Percentiles rank a stretch among this genome's conserved stretches.
phyloP scores from a whole-genome alignment of 805 yeast genomes.

The Hanseniaspora hatyaiensis region DNA sequence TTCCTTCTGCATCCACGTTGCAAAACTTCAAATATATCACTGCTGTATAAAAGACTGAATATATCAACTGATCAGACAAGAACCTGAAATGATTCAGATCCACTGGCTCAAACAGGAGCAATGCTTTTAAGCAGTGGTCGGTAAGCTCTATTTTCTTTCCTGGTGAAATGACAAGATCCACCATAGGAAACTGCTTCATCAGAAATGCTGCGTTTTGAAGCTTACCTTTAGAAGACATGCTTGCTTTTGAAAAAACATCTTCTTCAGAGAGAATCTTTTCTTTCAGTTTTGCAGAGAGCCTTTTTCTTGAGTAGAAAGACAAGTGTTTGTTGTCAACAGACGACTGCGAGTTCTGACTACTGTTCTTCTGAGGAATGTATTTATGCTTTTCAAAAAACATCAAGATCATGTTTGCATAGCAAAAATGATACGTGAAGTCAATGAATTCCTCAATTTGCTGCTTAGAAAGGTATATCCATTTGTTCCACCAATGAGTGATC shows the following conservation, averaged over 20 bases:
- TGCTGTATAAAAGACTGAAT: conserved; percentile 20
- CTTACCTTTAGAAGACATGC: conserved; percentile 9
- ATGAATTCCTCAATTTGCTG: conserved; percentile 67
- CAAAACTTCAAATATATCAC: conserved; percentile 17
- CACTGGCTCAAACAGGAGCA: conserved; percentile 18
- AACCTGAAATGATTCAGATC: conserved; percentile 20
- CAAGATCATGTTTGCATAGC: conserved; percentile 40
- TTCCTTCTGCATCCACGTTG: conserved; percentile 15
- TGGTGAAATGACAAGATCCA: conserved; percentile 19
- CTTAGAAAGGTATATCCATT: conserved; percentile 57
- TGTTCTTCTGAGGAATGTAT: background rate
- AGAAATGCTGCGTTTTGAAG: conserved; percentile 16
- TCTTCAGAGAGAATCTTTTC: conserved; percentile 3
- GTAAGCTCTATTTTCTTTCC: conserved; percentile 18
- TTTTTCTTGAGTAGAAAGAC: conserved; percentile 11
- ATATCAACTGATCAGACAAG: conserved; percentile 22
- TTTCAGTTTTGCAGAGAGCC: conserved; percentile 14
- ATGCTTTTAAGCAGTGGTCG: conserved; percentile 19
- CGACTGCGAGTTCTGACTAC: background rate
- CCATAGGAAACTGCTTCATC: conserved; percentile 19
- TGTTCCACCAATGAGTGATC: conserved; percentile 48
- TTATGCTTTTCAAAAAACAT: conserved; percentile 21
- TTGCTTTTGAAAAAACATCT: background rate
- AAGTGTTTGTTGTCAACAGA: background rate
- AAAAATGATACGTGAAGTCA: conserved; percentile 56